Base-by-base conservation (phyloP, 768 basidiomycete genomes). In the Boletus rufocinnamomeus region DNA sequence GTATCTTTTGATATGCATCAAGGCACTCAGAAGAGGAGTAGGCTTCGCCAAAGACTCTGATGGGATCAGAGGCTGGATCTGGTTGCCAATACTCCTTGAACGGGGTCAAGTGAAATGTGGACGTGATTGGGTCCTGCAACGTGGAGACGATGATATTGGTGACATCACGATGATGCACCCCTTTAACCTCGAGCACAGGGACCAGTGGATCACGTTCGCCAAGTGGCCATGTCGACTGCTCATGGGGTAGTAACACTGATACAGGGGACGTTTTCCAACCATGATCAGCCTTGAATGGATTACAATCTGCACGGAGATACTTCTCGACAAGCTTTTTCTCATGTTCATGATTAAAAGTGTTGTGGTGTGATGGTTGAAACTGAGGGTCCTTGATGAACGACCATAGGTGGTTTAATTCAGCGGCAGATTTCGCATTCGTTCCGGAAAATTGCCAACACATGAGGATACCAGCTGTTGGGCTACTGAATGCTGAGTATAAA, bases 381-480 rank as follows among this genome's bases (percentile, higher is more conserved):
- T 65, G 62, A 4, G 53, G 44, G 19, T 64, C 55, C 0, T 49
- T 27, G 19, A 75, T 32, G 11, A 71, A 73, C 0, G 70, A 52
- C 13, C 74, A 70, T 0, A 77, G 60, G 1, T 57, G 59, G 19
- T 75, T 54, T 0, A 74, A 41, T 32, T 75, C 73, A 1, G n/a
- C 37, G 6, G 54, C 50, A 0, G 75, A 73, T 52, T 76, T 76
- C 1, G 14, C 19, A 6, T 38, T 66, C 0, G 67, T 70, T 0
- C 71, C 70, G 23, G 62, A 61, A 45, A 69, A 73, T 2, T 63
- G 55, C 75, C 75, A 76, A 9, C 52, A 27, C 69, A 75, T 69
- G 19, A 76, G 65, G 0, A 66, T 62, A 43, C 65, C 71, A 0
- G 54, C 56, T 0, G 69, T 62, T 2, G 54, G 47, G 60, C 66